phyloP scores from a whole-genome alignment of 1,284 basidiomycete genomes.

The Fomes fomentarius region DNA sequence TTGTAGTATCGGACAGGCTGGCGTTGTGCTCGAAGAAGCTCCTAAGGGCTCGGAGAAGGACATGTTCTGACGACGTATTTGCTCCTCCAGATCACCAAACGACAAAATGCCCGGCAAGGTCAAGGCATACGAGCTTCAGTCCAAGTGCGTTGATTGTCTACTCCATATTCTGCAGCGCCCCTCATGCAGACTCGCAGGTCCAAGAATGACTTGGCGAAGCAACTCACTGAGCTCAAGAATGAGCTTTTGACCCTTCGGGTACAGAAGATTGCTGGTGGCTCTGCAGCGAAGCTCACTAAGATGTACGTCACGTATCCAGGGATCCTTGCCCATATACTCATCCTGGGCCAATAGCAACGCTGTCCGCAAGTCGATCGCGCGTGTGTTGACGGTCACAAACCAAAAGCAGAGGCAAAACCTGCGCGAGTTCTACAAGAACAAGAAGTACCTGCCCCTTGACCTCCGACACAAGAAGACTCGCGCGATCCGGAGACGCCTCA shows the following conservation, averaged over 20 bases:
- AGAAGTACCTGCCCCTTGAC: conserved; percentile 98
- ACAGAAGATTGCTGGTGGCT: conserved; percentile 98
- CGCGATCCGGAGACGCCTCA: conserved; percentile 95
- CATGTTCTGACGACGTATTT: conserved; percentile 18
- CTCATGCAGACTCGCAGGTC: conserved; percentile 59
- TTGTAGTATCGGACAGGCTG: conserved; percentile 8
- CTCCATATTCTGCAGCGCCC: not conserved
- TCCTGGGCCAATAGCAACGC: conserved; percentile 67
- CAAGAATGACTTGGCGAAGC: conserved; percentile 96
- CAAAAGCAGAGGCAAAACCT: conserved; percentile 97
- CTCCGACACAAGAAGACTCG: conserved; percentile 98
- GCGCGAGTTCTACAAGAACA: conserved; percentile 97
- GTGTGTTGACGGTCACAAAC: conserved; percentile 98
- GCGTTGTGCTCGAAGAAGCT: conserved; percentile 12
- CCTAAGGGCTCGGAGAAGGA: not conserved
- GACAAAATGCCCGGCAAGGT: conserved; percentile 84
- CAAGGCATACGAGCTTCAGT: conserved; percentile 98
- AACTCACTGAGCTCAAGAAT: conserved; percentile 93
- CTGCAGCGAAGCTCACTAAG: conserved; percentile 95
- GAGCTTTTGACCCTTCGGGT: conserved; percentile 95
- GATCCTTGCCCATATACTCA: not conserved
- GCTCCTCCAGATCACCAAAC: conserved; percentile 24
- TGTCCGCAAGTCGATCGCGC: conserved; percentile 98
- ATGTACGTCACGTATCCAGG: conserved; percentile 68
- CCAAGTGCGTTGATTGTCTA: conserved; percentile 70